Conservation (phyloP, 495 filamentous ascomycete genomes). For the Antarctomyces pellizariae region DNA sequence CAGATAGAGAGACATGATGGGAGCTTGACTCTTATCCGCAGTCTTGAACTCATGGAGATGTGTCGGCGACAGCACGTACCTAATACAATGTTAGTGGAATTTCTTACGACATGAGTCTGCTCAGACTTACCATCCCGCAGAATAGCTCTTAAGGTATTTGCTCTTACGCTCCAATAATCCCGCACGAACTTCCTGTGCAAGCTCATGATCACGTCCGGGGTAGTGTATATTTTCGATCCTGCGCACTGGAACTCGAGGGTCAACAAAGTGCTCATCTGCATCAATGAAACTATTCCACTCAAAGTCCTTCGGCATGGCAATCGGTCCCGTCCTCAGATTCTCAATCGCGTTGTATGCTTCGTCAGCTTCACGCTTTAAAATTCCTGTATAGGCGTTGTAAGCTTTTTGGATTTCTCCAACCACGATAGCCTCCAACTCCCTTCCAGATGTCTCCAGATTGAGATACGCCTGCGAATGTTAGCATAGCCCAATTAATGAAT, state of each 20-base stretch:
- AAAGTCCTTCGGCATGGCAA: conserved; percentile 71
- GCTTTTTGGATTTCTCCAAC: conserved; percentile 94
- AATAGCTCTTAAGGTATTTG: conserved; percentile 97
- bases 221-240: conserved; percentile 70
- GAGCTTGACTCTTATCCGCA: conserved; percentile 37
- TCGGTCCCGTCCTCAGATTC: conserved; percentile 58
- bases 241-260: conserved; percentile 59
- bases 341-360: conserved; percentile 55
- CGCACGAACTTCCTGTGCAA: conserved; percentile 64
- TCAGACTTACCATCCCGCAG: conserved; percentile 65
- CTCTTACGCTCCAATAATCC: conserved; percentile 91
- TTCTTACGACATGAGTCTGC: conserved; percentile 2
- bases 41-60: conserved; percentile 98
- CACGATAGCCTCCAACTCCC: conserved; percentile 85
- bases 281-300: conserved; percentile 79
- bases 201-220: conserved; percentile 75
- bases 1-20: conserved; percentile 89
- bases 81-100: conserved; percentile 20
- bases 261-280: conserved; percentile 66
- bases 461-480: conserved; percentile 51
- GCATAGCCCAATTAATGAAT: conserved; percentile 1
- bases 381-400: conserved; percentile 76
- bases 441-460: conserved; percentile 83
- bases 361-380: conserved; percentile 75
- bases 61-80: conserved; percentile 91